These are phyloP conservation scores for Chalciporus sphaerocephalus DNA, from an alignment of 768 basidiomycete genomes.

Conservation along the genomic window DNA sequence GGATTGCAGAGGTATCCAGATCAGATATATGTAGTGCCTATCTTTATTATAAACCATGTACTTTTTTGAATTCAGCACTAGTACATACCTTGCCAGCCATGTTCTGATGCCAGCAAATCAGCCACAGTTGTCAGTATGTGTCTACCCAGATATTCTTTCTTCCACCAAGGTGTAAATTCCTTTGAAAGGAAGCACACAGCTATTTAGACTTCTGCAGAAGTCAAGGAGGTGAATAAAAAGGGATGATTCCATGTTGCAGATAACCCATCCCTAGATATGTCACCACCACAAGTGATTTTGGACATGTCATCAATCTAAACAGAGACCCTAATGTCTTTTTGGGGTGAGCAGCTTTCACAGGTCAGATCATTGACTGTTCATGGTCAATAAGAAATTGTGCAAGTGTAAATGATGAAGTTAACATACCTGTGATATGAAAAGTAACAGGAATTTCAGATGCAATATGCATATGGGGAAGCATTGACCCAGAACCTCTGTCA, in stretches of 20 bases:
- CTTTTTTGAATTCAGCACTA: too few species aligned
- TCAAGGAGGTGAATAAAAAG: neutral
- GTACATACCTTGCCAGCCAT: neutral
- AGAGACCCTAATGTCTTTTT: neutral
- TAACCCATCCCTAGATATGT: neutral
- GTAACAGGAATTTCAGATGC: too few species aligned
- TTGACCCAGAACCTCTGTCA: too few species aligned
- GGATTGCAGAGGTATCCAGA: too few species aligned
- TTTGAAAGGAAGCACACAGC: neutral
- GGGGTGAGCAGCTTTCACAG: too few species aligned
- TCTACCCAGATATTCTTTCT: neutral
- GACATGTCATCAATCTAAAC: neutral
- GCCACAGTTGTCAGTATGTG: neutral
- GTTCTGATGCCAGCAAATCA: neutral
- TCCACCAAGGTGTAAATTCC: neutral
- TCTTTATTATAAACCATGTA: too few species aligned
- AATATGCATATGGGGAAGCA: too few species aligned
- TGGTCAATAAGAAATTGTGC: too few species aligned
- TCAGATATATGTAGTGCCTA: too few species aligned
- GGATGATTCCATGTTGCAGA: neutral
- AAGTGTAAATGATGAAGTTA: too few species aligned
- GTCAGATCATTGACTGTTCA: too few species aligned
- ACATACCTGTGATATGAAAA: too few species aligned
- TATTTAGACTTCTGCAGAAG: neutral
- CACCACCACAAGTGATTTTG: slow-evolving; percentile 1